Base-by-base conservation (phyloP, 2,329 filamentous ascomycete species). In the Neurospora crassa region DNA sequence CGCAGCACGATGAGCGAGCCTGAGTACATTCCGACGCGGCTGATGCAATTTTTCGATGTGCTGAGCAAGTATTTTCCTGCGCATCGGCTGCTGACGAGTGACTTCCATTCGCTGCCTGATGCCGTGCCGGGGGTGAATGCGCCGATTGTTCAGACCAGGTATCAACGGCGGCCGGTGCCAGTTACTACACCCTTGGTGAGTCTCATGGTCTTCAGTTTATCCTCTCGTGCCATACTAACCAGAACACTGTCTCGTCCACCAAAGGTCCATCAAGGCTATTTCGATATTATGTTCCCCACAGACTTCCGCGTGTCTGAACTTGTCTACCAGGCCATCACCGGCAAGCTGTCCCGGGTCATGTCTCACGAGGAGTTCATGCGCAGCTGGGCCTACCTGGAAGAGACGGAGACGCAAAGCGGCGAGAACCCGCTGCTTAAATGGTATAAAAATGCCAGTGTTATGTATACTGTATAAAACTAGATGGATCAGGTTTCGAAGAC, bases 271-370 rank as follows among this genome's bases (percentile, higher is more conserved):
- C 96, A 99, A 83, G 96, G 96, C 67, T 98, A 97, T 82, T 99
- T 99, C 79, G 96, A 99, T 79, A 97, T 99, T 77, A 90, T 99
- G 79, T 99, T 99, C 83, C 96, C 96, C 0, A 99, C 96, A 12
- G 92, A 99, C 81, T 99, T 99, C 79, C 86, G 88, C 74, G 91
- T 97, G 75, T 91, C 96, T 81, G 94, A 98, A 81, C 90, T 93
- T 77, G 89, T 98, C 76, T 99, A 99, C 82, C 90, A 93, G 71
- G 93, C 93, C 73, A 89, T 98, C 76, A 99, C 96, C 0, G 95
- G 95, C 41, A 96, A 96, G 79, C 84, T 98, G 76, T 97, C 94
- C 2, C 88, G 91, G 69, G 92, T 97, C 69, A 87, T 90, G 79
- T 89, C 91, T 45, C 96, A 99, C 78, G 93, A 95, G 79, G 92